Evolutionary conservation across 106 monocot genomes (phyloP).

Genomic region (Dendrobium catenatum): DNA sequence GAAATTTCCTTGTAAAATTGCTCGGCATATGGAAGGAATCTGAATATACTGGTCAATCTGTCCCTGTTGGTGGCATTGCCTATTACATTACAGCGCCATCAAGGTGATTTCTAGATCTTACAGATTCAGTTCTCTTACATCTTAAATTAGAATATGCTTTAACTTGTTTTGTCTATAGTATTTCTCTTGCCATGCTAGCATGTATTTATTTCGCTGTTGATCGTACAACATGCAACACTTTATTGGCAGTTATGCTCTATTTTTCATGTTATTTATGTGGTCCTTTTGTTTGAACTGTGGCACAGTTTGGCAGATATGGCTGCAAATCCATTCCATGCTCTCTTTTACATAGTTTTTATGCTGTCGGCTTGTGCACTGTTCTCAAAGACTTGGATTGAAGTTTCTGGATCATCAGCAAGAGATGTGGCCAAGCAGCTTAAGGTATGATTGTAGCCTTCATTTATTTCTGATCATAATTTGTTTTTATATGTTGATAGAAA

Average conservation of each 20-base stretch:
- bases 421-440: conserved; percentile 76
- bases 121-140: neutral
- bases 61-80: conserved; percentile 39
- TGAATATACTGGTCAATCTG: conserved; percentile 38
- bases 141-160: neutral
- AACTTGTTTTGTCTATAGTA: neutral
- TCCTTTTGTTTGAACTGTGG: neutral
- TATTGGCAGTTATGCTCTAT: neutral
- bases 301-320: conserved; percentile 45
- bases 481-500: neutral
- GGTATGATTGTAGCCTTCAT: conserved; percentile 15
- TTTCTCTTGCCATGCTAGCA: too few species aligned
- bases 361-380: conserved; percentile 64
- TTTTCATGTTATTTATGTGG: neutral
- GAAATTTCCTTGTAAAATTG: conserved; percentile 42
- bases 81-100: conserved; percentile 49
- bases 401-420: conserved; percentile 63
- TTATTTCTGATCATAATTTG: neutral
- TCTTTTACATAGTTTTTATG: conserved; percentile 71
- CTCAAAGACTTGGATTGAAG: conserved; percentile 77
- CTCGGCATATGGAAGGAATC: conserved; percentile 49
- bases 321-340: conserved; percentile 66
- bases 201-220: neutral
- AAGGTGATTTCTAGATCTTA: conserved; percentile 14
- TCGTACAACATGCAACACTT: neutral